These are phyloP conservation scores for Paraconiothyrium sp. DNA, from an alignment of 2,329 filamentous ascomycete genomes.

Conservation along the genomic window DNA sequence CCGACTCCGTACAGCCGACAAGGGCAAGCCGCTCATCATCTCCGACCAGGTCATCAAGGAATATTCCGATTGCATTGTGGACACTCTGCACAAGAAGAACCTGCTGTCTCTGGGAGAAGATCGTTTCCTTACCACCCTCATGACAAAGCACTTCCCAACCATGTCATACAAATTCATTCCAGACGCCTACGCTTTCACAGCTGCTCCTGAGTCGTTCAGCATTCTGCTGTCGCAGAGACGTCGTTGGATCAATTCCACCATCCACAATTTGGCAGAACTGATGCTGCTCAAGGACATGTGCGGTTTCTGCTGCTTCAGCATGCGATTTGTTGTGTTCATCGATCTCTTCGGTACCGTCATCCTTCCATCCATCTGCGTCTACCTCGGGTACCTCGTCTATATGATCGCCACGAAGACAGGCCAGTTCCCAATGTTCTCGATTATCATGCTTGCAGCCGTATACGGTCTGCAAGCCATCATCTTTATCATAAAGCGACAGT, in stretches of 20 bases:
- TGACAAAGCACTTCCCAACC: slow-evolving; percentile 95
- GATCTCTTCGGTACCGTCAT: slow-evolving; percentile 94
- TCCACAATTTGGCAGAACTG: slow-evolving; percentile 94
- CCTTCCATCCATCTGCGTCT: slow-evolving; percentile 86
- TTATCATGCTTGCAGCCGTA: slow-evolving; percentile 87
- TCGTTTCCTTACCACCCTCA: slow-evolving; percentile 94
- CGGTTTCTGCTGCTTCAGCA: slow-evolving; percentile 98
- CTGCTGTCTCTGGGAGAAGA: slow-evolving; percentile 92
- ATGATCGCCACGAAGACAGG: slow-evolving; percentile 73
- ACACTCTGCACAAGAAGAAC: slow-evolving; percentile 96
- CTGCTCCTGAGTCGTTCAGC: slow-evolving; percentile 92
- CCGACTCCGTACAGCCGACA: slow-evolving; percentile 90
- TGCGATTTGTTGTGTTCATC: slow-evolving; percentile 95
- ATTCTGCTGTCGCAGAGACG: slow-evolving; percentile 96
- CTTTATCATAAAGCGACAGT: slow-evolving; percentile 95
- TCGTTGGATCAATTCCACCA: slow-evolving; percentile 99
- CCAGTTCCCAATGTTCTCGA: slow-evolving; percentile 84
- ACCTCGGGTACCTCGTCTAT: slow-evolving; percentile 90
- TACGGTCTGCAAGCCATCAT: slow-evolving; percentile 97
- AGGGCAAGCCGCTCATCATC: slow-evolving; percentile 93
- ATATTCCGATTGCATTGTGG: slow-evolving; percentile 87
- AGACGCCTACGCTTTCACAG: slow-evolving; percentile 91
- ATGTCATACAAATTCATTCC: slow-evolving; percentile 98
- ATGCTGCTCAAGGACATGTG: slow-evolving; percentile 92
- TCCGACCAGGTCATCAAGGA: slow-evolving; percentile 87